phyloP scores from a whole-genome alignment of 1,284 basidiomycete species.

The Apiotrichum laibachii region DNA sequence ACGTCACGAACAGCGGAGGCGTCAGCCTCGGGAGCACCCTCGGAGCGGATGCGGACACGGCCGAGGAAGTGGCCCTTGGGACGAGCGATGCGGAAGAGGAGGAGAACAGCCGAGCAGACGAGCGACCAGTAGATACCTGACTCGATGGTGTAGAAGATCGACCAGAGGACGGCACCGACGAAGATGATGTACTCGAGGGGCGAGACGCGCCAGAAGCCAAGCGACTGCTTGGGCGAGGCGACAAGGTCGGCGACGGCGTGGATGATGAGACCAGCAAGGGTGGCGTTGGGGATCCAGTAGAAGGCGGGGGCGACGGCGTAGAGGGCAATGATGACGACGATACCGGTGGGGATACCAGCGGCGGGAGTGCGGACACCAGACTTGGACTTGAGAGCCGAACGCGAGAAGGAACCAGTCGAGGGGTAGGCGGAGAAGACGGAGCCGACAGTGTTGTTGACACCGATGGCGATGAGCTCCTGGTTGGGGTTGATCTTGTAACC shows the following conservation, averaged over 20 bases:
- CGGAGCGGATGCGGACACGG: slow-evolving; percentile 59
- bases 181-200: slow-evolving; percentile 94
- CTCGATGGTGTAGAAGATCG: slow-evolving; percentile 84
- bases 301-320: slow-evolving; percentile 29
- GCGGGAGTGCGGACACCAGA: no score
- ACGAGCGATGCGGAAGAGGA: slow-evolving; percentile 85
- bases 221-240: slow-evolving; percentile 81
- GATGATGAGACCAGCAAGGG: slow-evolving; percentile 7
- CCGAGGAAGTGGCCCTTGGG: slow-evolving; percentile 91
- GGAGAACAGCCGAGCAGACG: slow-evolving; percentile 71
- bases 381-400: slow-evolving; percentile 52
- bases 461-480: slow-evolving; percentile 96
- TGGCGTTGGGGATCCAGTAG: slow-evolving; percentile 54
- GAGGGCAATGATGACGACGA: slow-evolving; percentile 74
- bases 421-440: slow-evolving; percentile 89
- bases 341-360: slow-evolving; percentile 48
- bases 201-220: slow-evolving; percentile 87
- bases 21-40: slow-evolving; percentile 48
- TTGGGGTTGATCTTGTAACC: slow-evolving; percentile 97
- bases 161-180: slow-evolving; percentile 74
- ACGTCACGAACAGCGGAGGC: slow-evolving; percentile 55
- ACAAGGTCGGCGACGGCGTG: slow-evolving; percentile 57
- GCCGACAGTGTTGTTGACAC: slow-evolving; percentile 70
- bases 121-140: slow-evolving; percentile 93
- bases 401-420: slow-evolving; percentile 55